Percentiles rank a stretch among this genome's conserved stretches.
These are phyloP conservation scores for Lotus japonicus DNA, from an alignment of 306 rosid genomes.

Conservation along the genomic window DNA sequence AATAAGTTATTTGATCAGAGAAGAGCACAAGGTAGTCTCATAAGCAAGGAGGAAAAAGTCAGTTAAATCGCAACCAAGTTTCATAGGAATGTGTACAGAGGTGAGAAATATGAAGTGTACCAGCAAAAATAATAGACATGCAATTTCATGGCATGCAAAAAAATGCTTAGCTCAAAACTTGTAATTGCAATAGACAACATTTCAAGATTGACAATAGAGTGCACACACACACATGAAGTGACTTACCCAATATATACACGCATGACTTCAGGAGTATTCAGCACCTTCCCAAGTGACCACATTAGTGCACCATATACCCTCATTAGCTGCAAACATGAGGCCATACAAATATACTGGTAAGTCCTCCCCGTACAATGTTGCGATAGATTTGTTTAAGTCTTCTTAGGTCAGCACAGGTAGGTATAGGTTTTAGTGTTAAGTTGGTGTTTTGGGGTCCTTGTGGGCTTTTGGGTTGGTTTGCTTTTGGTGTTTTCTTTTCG, in stretches of 20 bases:
- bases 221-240: not conserved
- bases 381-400: no score
- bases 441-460: no score
- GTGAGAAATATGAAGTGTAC: not conserved
- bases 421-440: no score
- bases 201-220: not conserved
- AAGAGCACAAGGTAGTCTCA: not conserved
- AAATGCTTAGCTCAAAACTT: not conserved
- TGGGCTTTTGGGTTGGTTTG: no score
- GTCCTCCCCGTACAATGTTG: no score
- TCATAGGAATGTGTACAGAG: not conserved
- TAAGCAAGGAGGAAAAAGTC: not conserved
- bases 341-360: not conserved
- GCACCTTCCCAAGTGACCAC: slow-evolving; percentile 99
- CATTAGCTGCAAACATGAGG: slow-evolving; percentile 57
- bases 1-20: not conserved
- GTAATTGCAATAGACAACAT: not conserved
- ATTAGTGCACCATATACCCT: slow-evolving; percentile 94
- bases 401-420: no score
- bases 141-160: no score
- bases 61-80: not conserved
- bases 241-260: slow-evolving; percentile 92
- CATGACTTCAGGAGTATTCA: slow-evolving; percentile 86
- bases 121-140: no score
- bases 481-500: no score